Evolutionary conservation across 139 green algal genomes (phyloP).

Genomic region (Chlamydomonas incerta): DNA sequence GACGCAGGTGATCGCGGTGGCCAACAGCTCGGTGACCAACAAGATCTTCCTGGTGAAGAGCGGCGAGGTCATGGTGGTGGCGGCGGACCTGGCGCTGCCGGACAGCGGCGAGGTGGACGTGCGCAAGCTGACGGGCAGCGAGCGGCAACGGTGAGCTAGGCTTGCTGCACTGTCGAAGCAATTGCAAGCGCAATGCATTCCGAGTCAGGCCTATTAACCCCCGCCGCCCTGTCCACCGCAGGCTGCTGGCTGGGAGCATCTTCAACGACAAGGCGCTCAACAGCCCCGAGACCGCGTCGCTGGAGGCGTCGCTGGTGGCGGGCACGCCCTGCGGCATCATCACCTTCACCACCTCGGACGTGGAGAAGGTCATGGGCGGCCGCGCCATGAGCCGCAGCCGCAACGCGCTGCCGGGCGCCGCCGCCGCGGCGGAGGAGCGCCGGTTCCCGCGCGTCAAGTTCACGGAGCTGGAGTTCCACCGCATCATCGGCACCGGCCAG

Average conservation of each 20-base stretch:
- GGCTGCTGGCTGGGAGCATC: conserved; percentile 50
- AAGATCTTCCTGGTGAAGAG: conserved; percentile 62
- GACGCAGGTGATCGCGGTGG: conserved; percentile 57
- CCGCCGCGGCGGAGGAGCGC: not conserved
- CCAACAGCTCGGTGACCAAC: conserved; percentile 43
- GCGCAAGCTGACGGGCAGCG: conserved; percentile 32
- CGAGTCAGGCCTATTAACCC: too few species aligned
- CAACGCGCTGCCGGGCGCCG: conserved; percentile 26
- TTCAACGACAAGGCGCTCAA: conserved; percentile 64
- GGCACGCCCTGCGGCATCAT: conserved; percentile 38
- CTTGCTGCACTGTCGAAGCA: too few species aligned
- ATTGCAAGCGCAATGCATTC: too few species aligned
- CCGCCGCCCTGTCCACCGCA: too few species aligned
- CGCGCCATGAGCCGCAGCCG: conserved; percentile 39
- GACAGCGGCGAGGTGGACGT: conserved; percentile 46
- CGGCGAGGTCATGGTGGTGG: conserved; percentile 59
- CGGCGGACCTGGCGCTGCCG: conserved; percentile 49
- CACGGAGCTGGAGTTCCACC: conserved; percentile 73
- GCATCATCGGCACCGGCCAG: conserved; percentile 81
- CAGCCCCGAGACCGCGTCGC: conserved; percentile 38
- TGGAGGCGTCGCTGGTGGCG: conserved; percentile 61
- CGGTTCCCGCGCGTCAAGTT: conserved; percentile 67
- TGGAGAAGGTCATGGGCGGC: conserved; percentile 48
- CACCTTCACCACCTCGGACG: conserved; percentile 53
- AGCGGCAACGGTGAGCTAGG: conserved; percentile 11